Evolutionary conservation across 148 eudicot species (phyloP).

Genomic region (Bassia scoparia): DNA sequence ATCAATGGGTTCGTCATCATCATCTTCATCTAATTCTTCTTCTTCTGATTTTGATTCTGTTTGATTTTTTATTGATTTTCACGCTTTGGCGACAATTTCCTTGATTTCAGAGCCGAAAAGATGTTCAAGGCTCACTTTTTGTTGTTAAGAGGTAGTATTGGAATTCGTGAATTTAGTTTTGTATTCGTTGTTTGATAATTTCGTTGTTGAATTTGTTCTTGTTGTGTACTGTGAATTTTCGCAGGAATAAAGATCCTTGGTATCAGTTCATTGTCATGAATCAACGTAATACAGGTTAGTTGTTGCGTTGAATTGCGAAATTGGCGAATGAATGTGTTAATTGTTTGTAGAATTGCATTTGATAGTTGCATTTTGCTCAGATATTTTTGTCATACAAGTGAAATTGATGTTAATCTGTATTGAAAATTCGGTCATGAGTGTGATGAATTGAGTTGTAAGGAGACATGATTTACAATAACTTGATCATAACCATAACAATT

Average conservation of each 20-base stretch:
- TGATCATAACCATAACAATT: neutral
- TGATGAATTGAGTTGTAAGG: neutral
- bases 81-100: neutral
- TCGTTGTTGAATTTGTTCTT: neutral
- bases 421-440: neutral
- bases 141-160: slow-evolving; percentile 62
- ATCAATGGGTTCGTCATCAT: slow-evolving; percentile 55
- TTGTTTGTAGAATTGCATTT: neutral
- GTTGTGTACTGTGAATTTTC: neutral
- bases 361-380: neutral
- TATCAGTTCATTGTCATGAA: slow-evolving; percentile 88
- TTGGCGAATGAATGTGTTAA: neutral
- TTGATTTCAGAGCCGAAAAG: slow-evolving; percentile 70
- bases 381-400: neutral
- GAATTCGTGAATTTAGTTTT: neutral
- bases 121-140: slow-evolving; percentile 84
- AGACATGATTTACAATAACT: neutral
- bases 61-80: neutral
- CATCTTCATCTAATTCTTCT: neutral
- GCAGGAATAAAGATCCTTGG: slow-evolving; percentile 67
- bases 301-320: neutral
- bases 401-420: neutral
- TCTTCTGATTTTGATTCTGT: neutral
- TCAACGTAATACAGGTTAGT: slow-evolving; percentile 60
- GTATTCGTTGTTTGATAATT: neutral